Evolutionary conservation across 768 basidiomycete species (phyloP), one percentile per base, ranked within the genome.

Genomic region (Rossbeevera mucosa): DNA sequence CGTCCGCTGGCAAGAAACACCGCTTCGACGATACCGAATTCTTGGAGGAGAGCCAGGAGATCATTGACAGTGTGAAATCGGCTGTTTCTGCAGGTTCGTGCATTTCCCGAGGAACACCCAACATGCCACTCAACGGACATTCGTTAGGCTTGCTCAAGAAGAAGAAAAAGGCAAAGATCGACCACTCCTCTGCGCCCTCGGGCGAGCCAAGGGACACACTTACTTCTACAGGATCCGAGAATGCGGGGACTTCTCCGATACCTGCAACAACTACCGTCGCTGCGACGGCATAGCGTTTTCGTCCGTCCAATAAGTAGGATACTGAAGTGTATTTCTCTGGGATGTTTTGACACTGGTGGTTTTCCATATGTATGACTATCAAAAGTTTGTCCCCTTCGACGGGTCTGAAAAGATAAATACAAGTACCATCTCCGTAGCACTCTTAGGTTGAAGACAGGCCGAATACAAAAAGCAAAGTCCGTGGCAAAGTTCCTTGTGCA

Each of bases 21-120:
- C 81, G 90, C 24, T 85, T 98, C 43, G 94, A 97, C 45, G 95
- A 99, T 63, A 85, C 83, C 3, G 88, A 93, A 67, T 99, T 88
- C 65, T 66, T 99, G 33, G 94, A 97, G 66, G 86, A 95, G 72
- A 93, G 86, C 60, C 76, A 81, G 67, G 93, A 96, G 62, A 81
- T 98, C 24, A 90, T 92, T 2, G 94, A 95, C 58, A 83, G 79
- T 57, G 94, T 97, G 25, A 90, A 91, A 74, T 91, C 78, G 51
- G 95, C 95, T 4, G 95, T 99, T 12, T 77, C 85, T 44, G 80
- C 81, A 31, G 95, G 91, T 91, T 21, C 13, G 65, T 59, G 78
- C 70, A 14, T 12, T 9, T 25, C 4, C 7, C 24, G 26, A 42
- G 20, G 2, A 14, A 9, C 6, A 22, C 11, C 1, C 4, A 12